Conservation (phyloP, 768 basidiomycete genomes). For the Calvatia gigantea region DNA sequence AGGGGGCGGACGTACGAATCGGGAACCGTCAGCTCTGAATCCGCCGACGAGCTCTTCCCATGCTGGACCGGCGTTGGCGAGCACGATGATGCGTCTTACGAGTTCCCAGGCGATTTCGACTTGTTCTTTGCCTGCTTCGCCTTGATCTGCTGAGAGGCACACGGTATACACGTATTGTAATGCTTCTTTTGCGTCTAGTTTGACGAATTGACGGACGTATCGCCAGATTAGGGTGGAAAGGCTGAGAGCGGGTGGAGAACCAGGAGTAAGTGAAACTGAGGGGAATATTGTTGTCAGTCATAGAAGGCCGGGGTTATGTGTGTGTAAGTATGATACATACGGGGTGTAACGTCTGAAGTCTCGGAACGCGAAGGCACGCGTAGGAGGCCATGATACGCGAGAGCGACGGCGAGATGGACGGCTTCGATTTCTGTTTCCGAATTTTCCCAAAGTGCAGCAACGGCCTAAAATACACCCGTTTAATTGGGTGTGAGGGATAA, state of each 20-base stretch:
- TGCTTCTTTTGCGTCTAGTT: constrained; percentile 90
- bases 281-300: not conserved
- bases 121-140: constrained; percentile 76
- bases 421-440: constrained; percentile 88
- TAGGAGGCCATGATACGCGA: constrained; percentile 91
- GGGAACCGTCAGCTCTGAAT: constrained; percentile 84
- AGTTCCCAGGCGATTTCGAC: constrained; percentile 79
- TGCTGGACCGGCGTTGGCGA: constrained; percentile 71
- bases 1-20: constrained; percentile 57
- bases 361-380: constrained; percentile 80
- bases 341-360: constrained; percentile 77
- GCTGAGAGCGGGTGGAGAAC: constrained; percentile 68
- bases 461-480: constrained; percentile 66
- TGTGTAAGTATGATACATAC: constrained; percentile 42
- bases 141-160: constrained; percentile 71
- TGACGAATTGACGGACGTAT: constrained; percentile 89
- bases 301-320: not conserved
- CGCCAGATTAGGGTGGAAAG: constrained; percentile 87
- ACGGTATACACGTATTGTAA: constrained; percentile 93
- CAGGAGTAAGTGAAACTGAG: constrained; percentile 68
- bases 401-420: constrained; percentile 87
- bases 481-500: too few species aligned
- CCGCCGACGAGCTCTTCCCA: constrained; percentile 98
- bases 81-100: constrained; percentile 71
- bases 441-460: constrained; percentile 87